Base-by-base conservation (phyloP, 73 alveolate species). In the Stentor coeruleus region DNA sequence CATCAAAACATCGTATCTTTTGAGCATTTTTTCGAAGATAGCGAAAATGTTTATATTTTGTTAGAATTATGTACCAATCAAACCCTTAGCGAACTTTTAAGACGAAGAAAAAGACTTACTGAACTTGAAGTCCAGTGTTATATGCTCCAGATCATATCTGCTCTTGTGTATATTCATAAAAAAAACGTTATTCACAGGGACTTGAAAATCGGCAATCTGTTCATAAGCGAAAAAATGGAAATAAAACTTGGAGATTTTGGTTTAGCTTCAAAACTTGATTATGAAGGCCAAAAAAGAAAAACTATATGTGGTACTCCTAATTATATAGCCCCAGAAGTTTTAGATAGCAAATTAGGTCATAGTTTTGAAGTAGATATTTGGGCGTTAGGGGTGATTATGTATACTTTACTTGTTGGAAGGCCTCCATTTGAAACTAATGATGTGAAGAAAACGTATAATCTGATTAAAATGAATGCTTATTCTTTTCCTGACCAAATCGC, bases 401-500 rank as follows among this genome's bases (percentile, higher is more conserved):
- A 93, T 80, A 89, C 96, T 72, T 81, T 95, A 74, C 59, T 95
- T 31, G 80, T 89, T 4, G 98, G 99, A 6, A 91, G 81, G 58
- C 98, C 97, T 40, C 99, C 99, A 26, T 95, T 93, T 84, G 97
- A 95, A 84, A 88, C 98, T 37, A 85, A 74, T 36, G 96, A 94
- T 85, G 95, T 94, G 3, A 93, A 91, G 80, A 88, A 91, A 28
- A 93, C 97, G 28, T 95, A 92, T 75, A 84, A 86, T 30, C 86
- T 82, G 80, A 93, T 95, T 31, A 91, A 89, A 81, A 75, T 60
- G 41, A 90, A 82, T 73, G 82, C 89, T 14, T 95, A 85, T 77
- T 37, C 91, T 3, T 93, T 91, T 57, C 97, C 95, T 26, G 98
- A 95, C 3, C 89, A 91, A 58, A 88, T 93, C 33, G 75, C 74